A percentile compares a stretch with the other conserved stretches of the same genome.
These are phyloP conservation scores for Talaromyces marneffei DNA, from an alignment of 2,329 filamentous ascomycete genomes.

Conservation along the genomic window DNA sequence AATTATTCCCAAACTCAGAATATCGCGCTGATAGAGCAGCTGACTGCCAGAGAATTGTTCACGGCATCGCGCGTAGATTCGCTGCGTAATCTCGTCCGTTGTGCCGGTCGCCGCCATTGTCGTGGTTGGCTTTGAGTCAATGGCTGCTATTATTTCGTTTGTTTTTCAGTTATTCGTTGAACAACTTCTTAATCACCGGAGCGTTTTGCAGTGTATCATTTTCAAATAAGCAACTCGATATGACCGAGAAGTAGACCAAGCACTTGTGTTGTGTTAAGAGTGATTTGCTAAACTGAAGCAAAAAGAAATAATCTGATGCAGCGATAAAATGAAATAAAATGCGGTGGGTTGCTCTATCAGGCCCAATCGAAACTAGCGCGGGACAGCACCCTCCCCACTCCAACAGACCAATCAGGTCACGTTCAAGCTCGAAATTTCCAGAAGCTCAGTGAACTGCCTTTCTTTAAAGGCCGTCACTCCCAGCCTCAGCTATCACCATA, in stretches of 20 bases:
- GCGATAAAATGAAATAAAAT: conserved; percentile 3
- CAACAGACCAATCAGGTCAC: background rate
- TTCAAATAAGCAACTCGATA: background rate
- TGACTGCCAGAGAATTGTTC: conserved; percentile 37
- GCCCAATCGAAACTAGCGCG: conserved; percentile 5
- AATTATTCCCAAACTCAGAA: conserved; percentile 39
- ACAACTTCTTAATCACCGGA: background rate
- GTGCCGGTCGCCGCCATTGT: conserved; percentile 33
- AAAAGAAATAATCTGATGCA: background rate
- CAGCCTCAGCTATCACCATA: conserved; percentile 11
- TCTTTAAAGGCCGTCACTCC: conserved; percentile 15
- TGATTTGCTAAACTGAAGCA: background rate
- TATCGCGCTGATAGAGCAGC: conserved; percentile 44
- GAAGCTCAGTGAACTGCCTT: conserved; percentile 29
- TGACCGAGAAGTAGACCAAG: background rate
- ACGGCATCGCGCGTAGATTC: conserved; percentile 42
- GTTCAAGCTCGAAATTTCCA: conserved; percentile 39
- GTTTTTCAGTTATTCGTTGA: background rate
- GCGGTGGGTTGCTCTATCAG: conserved; percentile 8
- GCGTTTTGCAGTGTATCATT: background rate
- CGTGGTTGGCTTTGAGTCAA: conserved; percentile 5
- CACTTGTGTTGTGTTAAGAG: background rate
- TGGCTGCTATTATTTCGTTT: background rate
- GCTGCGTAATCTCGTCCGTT: conserved; percentile 37
- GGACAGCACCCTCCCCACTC: conserved; percentile 17